Evolutionary conservation across 2,329 filamentous ascomycete genomes (phyloP), one percentile per base, ranked within the genome.

Genomic region (Cladosporium halotolerans): DNA sequence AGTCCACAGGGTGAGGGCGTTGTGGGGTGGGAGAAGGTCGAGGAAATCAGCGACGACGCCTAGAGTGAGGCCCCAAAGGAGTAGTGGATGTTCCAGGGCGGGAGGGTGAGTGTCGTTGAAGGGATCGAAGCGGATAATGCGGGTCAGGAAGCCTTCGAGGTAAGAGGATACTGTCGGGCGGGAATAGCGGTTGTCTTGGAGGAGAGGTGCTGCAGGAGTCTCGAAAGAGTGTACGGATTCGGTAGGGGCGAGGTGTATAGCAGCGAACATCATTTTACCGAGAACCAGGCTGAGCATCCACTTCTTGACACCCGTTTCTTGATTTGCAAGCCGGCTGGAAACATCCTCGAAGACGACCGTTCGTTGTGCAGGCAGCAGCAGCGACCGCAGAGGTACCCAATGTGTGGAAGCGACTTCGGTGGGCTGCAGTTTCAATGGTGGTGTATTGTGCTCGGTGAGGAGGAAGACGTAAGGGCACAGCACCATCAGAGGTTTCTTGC

Each of bases 391-490:
- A 10, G 84, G 79, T 3, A 88, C 82, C 84, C 84, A 88, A 65
- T 87, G 84, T 2, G 80, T 79, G 1, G 82, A 82, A 19, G 81
- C 83, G 16, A 87, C 82, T 69, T 88, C 84, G 32, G 79, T 79
- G 4, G 83, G 83, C 62, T 87, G 83, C n/a, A 87, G 72, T 43
- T 75, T 75, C 38, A 87, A 72, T 1, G 77, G 68, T 4, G 83
- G 81, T 4, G 79, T 72, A 19, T 76, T 71, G 28, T 78, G 77
- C 14, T 74, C 75, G 2, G 80, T 85, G 52, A 82, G 70, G 19
- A 88, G 70, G 66, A 84, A 87, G 41, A 87, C 74, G 65, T 83
- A 86, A 0, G 84, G 84, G 62, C 83, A 87, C 7, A 87, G 73
- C 3, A 87, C 82, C 81, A 87, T 85, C 19, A 86, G 69, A 8